Conservation (phyloP, 2,329 filamentous ascomycete genomes). For the Metarhizium humberi region DNA sequence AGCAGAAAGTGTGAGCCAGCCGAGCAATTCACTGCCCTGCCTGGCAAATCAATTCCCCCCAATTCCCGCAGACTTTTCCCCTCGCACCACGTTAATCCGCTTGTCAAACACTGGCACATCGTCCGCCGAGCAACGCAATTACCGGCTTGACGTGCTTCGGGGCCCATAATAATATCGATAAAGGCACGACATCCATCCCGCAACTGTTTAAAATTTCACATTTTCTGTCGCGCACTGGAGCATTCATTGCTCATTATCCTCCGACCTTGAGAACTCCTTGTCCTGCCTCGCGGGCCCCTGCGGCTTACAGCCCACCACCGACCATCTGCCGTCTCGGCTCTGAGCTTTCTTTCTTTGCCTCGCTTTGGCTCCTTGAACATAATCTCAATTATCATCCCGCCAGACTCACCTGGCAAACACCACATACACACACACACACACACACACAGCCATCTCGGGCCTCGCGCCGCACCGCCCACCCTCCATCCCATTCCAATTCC, state of each 20-base stretch:
- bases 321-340: background rate
- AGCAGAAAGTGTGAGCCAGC: too few species aligned
- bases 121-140: constrained; percentile 1
- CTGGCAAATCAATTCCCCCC: too few species aligned
- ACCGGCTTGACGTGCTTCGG: background rate
- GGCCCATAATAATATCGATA: constrained; percentile 1
- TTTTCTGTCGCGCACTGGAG: background rate
- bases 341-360: background rate
- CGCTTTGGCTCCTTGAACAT: background rate
- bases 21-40: too few species aligned
- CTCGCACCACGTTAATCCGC: background rate
- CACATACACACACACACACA: too few species aligned
- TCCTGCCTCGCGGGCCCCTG: background rate
- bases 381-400: background rate
- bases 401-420: too few species aligned
- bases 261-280: background rate
- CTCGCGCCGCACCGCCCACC: background rate
- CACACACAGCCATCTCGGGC: too few species aligned
- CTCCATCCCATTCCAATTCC: background rate
- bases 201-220: background rate
- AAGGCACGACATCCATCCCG: constrained; percentile 1
- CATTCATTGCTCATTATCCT: background rate
- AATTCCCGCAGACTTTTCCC: background rate
- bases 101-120: background rate
- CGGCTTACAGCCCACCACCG: background rate